Conservation (phyloP, 1,284 basidiomycete species). For the Tilletiaria anomala region DNA sequence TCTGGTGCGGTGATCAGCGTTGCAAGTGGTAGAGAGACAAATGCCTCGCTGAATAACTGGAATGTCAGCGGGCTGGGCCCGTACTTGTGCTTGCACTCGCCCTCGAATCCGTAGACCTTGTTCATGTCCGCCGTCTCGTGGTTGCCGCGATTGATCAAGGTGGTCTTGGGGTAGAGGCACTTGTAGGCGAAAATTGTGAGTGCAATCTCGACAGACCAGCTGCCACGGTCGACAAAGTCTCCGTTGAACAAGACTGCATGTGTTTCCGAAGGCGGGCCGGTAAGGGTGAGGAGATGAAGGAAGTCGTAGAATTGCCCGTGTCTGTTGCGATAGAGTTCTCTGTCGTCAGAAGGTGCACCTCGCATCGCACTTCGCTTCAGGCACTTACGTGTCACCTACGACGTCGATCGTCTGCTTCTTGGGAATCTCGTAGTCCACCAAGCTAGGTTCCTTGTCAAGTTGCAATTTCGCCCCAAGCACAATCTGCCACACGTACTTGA, state of each 20-base stretch:
- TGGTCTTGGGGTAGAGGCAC: conserved; percentile 47
- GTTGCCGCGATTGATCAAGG: conserved; percentile 59
- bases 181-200: conserved; percentile 88
- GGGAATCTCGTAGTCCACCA: conserved; percentile 64
- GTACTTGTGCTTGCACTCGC: conserved; percentile 60
- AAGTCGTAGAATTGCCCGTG: conserved; percentile 67
- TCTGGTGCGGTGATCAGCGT: conserved; percentile 66
- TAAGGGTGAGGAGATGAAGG: conserved; percentile 69
- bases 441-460: conserved; percentile 61
- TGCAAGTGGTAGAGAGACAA: conserved; percentile 52
- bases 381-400: conserved; percentile 5
- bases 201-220: conserved; percentile 93
- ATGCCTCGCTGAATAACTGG: conserved; percentile 34
- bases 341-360: conserved; percentile 32
- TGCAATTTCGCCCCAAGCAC: conserved; percentile 66
- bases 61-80: conserved; percentile 32
- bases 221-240: conserved; percentile 70
- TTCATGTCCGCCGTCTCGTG: conserved; percentile 86
- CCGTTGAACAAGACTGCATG: conserved; percentile 38
- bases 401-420: conserved; percentile 73
- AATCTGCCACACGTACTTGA: conserved; percentile 77
- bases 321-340: conserved; percentile 23
- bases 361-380: conserved; percentile 57
- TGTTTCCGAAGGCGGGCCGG: conserved; percentile 45
- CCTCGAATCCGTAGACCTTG: conserved; percentile 80